phyloP scores from a whole-genome alignment of 768 basidiomycete species.

The Panellus pusillus region DNA sequence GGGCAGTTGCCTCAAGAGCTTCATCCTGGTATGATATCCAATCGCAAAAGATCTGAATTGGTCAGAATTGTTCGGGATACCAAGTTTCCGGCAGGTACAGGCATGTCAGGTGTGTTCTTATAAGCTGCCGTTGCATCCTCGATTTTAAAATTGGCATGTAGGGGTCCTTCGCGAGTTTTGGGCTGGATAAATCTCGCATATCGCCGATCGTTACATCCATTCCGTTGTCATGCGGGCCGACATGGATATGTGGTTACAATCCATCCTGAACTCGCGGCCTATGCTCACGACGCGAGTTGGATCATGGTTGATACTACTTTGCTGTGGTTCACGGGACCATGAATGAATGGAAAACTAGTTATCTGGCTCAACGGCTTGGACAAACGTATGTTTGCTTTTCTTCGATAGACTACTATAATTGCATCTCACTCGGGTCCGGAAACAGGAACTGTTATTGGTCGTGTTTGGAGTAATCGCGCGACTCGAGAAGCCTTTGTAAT shows the following conservation, averaged over 20 bases:
- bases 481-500: not conserved
- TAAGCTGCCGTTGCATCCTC: not conserved
- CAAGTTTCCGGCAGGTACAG: not conserved
- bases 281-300: not conserved
- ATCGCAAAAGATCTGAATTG: not conserved
- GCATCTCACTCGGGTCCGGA: not conserved
- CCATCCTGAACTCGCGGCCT: not conserved
- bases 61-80: not conserved
- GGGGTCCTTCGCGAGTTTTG: not conserved
- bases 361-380: slow-evolving; percentile 3
- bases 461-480: not conserved
- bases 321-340: slow-evolving; percentile 2
- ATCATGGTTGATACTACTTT: slow-evolving; percentile 15
- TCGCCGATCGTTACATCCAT: not conserved
- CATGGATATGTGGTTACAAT: slow-evolving; percentile 1
- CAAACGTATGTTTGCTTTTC: not conserved
- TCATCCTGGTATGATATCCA: not conserved
- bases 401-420: too few relatives aligned
- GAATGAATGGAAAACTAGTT: slow-evolving; percentile 11
- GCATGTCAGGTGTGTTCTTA: not conserved
- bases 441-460: not conserved
- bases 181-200: not conserved
- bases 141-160: not conserved
- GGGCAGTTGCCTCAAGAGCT: not conserved
- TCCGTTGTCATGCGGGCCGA: not conserved